Evolutionary conservation across 2,329 filamentous ascomycete genomes (phyloP).

Genomic region (Pseudogymnoascus sp.): DNA sequence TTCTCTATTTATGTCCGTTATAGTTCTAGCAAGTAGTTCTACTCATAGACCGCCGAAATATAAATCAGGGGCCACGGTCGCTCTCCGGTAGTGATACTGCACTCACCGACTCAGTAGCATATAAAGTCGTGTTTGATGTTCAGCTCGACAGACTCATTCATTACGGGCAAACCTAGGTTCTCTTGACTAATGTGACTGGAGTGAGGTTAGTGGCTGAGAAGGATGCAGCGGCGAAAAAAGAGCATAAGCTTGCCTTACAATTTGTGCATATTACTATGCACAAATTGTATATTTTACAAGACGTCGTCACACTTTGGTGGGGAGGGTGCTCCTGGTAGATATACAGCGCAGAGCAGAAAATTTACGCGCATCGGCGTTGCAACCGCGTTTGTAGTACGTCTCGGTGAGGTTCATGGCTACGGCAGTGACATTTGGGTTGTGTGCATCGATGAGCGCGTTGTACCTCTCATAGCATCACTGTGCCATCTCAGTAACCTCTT

Average conservation of each 20-base stretch:
- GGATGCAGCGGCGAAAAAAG: background rate
- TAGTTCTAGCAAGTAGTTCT: too few species aligned
- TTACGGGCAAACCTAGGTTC: too few species aligned
- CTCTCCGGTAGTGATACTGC: too few species aligned
- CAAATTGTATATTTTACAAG: background rate
- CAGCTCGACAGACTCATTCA: too few species aligned
- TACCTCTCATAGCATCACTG: background rate
- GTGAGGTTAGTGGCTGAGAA: background rate
- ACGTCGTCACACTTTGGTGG: background rate
- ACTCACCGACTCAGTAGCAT: too few species aligned
- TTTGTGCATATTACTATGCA: background rate
- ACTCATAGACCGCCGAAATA: too few species aligned
- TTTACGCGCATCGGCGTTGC: constrained; percentile 3
- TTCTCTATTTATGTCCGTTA: too few species aligned
- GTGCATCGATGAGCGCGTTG: background rate
- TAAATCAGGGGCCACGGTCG: too few species aligned
- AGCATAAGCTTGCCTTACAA: background rate
- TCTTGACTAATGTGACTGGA: background rate
- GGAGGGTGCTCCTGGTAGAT: background rate
- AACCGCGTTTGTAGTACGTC: background rate
- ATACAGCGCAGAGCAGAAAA: constrained; percentile 1
- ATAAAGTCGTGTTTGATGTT: too few species aligned
- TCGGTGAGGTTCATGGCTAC: background rate
- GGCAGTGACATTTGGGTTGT: background rate
- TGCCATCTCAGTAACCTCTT: constrained; percentile 7